Base-by-base conservation (phyloP, 495 filamentous ascomycete species). In the Aspergillus sclerotiicarbonarius region DNA sequence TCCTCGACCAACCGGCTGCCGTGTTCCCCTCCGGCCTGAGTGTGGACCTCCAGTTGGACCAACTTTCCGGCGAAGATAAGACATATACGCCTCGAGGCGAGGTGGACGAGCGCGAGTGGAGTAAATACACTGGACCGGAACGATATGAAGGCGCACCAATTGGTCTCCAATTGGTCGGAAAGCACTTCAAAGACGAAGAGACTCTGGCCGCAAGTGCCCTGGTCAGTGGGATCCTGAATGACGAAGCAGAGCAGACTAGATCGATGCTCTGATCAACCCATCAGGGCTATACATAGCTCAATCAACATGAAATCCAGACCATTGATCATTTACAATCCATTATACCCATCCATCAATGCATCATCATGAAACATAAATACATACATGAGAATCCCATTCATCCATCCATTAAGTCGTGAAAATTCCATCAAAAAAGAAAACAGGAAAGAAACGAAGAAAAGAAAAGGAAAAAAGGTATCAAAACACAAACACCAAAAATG, bases 1-100 rank as follows among this genome's bases (percentile, higher is more conserved):
- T 90, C 35, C 70, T 90, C 0, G 87, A 90, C 64, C 85, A 86
- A 59, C 89, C 86, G 9, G 80, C 78, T 19, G 67, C 76, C 3
- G 72, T 84, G 0, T 86, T 89, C 62, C 85, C 84, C 0, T 69
- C 68, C 0, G 77, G 79, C 1, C 60, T 78, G 9, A 67, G 67
- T 18, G 80, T 83, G 13, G 80, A 82, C 47, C 19, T 64, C 8
- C 66, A 72, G 47, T 37, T 73, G 46, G 73, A 74, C 65, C 13
- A 29, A 10, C 12, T 50, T 10, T 44, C 41, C 4, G 54, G 67
- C 9, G 67, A 71, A 58, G 59, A 54, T 53, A 64, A 64, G 8
- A 19, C 18, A n/a, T 77, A 71, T 49, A 39, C 50, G 44, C 67
- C 71, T 10, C 63, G 71, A 3, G 65, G 56, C 45, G 71, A 66